Base-by-base conservation (phyloP, 2,329 filamentous ascomycete genomes). In the Gnomoniopsis smithogilvyi region DNA sequence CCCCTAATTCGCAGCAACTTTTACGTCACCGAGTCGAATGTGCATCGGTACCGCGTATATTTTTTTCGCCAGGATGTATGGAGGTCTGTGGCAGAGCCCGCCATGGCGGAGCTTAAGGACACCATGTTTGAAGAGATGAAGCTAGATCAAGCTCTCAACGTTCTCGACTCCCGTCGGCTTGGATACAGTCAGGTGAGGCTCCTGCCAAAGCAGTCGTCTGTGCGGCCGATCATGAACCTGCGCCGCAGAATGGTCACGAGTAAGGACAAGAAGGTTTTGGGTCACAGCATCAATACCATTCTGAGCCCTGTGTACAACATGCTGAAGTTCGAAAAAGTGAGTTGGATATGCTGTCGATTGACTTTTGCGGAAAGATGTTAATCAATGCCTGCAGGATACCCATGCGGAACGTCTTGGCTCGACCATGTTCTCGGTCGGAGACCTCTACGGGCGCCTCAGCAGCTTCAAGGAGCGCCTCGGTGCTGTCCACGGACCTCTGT, bases 51-150 rank as follows among this genome's bases (percentile, higher is more conserved):
- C 66, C 85, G 86, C 30, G 76, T 98, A 1, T 96, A 96, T 72
- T 99, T 92, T 74, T 98, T 97, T 70, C 89, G 94, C 3, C 95
- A 99, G 64, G 95, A 99, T 72, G 80, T 95, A 11, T 99, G 95
- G 95, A 85, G 84, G 53, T 81, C 81, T 45, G 73, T 98, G 36
- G 85, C 88, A 1, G 87, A 93, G 65, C 90, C 92, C 7, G 85
- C 88, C 0, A 77, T 97, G 69, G 72, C 79, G 1, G 75, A 76
- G 1, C 75, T 98, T 22, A 95, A 89, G 68, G 65, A 75, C 2
- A 81, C 76, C 10, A 92, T 96, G 83, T 91, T 97, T 63, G 89
- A 95, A 64, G 90, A 95, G 66, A 76, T 97, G 45, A 84, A 81
- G 46, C 68, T 79, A 0, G 77, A 79, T 0, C 77, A 81, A 11